Base-by-base conservation (phyloP, 2,329 filamentous ascomycete species). In the Salinomyces thailandicus region DNA sequence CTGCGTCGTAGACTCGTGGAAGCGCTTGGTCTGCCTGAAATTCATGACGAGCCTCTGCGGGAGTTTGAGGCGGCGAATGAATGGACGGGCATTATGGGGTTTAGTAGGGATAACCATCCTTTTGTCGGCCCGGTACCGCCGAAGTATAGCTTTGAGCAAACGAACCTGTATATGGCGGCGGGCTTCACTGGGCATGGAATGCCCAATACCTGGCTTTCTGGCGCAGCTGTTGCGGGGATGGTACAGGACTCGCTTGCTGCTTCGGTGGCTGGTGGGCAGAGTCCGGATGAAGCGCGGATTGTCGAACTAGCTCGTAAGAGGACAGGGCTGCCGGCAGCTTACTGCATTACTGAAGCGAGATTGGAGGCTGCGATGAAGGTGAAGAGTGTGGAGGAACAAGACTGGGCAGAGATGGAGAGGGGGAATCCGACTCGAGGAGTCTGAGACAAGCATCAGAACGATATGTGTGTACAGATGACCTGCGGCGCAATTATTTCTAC, bases 11-110 rank as follows among this genome's bases (percentile, higher is more conserved):
- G 54, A 5, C 47, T 69, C 5, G 50, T 63, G 2, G 50, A 48
- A 9, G 46, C 38, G 49, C 43, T 52, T 54, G 29, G 50, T 61
- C 34, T 57, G 52, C 44, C 51, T 52, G 27, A 60, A 55, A 29
- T 54, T 53, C 15, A 37, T 3, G 27, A 9, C 8, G 27, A 5
- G 11, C 9, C 53, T 57, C 5, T 63, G 51, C 40, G 54, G n/a
- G 67, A 71, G 46, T 54, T 74, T 20, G 42, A 62, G 33, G 68
- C 70, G 2, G 60, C 56, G 3, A 57, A 61, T 32, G 60, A 72
- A 53, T 89, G 83, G 83, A 83, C 79, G 2, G 83, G 83, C 0
- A 81, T 86, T 47, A 87, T 86, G 82, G 82, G 79, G 0, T 86
- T 76, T 57, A 77, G 73, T 18, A 63, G 75, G 5, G 83, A 87